Evolutionary conservation across 345 rosid species (phyloP).

Genomic region (Jatropha curcas): DNA sequence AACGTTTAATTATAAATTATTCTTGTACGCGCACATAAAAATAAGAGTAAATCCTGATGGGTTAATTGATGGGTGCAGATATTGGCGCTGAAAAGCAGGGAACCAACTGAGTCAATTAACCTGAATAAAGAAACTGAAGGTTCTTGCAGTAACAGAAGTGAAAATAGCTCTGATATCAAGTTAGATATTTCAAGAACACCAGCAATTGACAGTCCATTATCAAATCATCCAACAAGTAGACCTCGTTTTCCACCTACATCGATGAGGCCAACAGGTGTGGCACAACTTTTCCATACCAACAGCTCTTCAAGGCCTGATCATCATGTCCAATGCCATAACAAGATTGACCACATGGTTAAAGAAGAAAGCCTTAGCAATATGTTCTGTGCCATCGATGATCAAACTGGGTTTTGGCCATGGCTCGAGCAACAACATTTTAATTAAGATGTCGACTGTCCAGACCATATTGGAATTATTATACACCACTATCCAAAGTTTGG

Average conservation of each 20-base stretch:
- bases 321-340: slow-evolving; percentile 43
- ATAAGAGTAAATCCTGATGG: slow-evolving; percentile 15
- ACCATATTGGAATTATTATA: not conserved
- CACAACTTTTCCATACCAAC: slow-evolving; percentile 56
- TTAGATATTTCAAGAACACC: slow-evolving; percentile 76
- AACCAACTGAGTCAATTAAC: slow-evolving; percentile 80
- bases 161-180: slow-evolving; percentile 83
- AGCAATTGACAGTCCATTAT: slow-evolving; percentile 67
- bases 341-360: slow-evolving; percentile 62
- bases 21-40: no score
- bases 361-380: slow-evolving; percentile 87
- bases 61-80: slow-evolving; percentile 46
- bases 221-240: slow-evolving; percentile 50
- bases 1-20: no score
- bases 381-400: slow-evolving; percentile 92
- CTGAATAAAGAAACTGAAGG: slow-evolving; percentile 96
- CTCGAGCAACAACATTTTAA: slow-evolving; percentile 82
- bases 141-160: slow-evolving; percentile 90
- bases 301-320: slow-evolving; percentile 19
- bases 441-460: slow-evolving; percentile 13
- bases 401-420: slow-evolving; percentile 96
- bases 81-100: slow-evolving; percentile 80
- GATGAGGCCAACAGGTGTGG: slow-evolving; percentile 29
- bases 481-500: slow-evolving; percentile 1
- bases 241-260: slow-evolving; percentile 63